A percentile compares a stretch with the other conserved stretches of the same genome.
Evolutionary conservation across 2,329 filamentous ascomycete species (phyloP).

Genomic region (Rosellinia necatrix): DNA sequence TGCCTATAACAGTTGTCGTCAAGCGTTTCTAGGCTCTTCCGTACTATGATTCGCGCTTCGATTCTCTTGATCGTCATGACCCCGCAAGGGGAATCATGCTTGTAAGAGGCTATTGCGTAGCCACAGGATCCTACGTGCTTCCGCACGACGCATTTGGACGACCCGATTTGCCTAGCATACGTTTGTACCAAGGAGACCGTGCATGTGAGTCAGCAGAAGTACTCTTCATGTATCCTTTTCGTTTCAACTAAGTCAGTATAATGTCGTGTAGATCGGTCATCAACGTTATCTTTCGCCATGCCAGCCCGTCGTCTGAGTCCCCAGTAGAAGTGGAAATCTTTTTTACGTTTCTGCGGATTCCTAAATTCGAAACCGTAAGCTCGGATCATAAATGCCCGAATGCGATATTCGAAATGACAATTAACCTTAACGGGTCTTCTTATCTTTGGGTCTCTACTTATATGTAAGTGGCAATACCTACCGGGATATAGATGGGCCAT

Average conservation of each 20-base stretch:
- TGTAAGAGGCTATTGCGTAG: neutral
- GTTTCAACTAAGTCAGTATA: too few relatives aligned
- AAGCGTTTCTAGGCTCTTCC: neutral
- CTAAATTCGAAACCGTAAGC: neutral
- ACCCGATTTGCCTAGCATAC: neutral
- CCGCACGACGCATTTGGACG: neutral
- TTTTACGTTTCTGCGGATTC: neutral
- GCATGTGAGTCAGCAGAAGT: neutral
- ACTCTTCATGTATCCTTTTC: neutral
- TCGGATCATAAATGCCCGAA: neutral
- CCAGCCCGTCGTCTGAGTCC: neutral
- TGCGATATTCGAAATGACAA: neutral
- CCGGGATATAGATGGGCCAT: neutral
- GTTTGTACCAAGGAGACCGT: neutral
- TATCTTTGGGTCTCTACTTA: neutral
- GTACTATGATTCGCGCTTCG: neutral
- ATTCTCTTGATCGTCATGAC: neutral
- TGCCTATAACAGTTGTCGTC: neutral
- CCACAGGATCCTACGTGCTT: neutral
- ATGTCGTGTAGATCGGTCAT: neutral
- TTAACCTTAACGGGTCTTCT: neutral
- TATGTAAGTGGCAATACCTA: neutral
- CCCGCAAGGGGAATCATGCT: neutral
- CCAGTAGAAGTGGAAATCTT: neutral
- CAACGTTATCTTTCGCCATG: neutral